phyloP scores from a whole-genome alignment of 306 rosid species.

The Alnus rubra region DNA sequence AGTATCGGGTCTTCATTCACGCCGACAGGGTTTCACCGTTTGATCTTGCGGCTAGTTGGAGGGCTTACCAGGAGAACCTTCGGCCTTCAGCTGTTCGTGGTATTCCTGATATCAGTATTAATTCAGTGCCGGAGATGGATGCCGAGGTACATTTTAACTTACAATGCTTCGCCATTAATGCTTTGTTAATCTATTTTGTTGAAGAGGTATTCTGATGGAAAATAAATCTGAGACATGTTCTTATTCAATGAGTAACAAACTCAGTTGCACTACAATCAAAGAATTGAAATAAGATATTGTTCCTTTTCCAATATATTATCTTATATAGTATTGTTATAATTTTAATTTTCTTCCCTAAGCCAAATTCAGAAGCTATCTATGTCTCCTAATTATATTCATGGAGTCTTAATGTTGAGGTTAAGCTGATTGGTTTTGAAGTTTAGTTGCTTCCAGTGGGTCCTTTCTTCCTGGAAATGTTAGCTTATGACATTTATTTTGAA shows the following conservation, averaged over 20 bases:
- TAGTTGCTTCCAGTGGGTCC: neutral
- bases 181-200: neutral
- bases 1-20: constrained; percentile 79
- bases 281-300: neutral
- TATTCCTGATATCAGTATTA: constrained; percentile 89
- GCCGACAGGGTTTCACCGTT: constrained; percentile 95
- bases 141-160: constrained; percentile 54
- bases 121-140: constrained; percentile 63
- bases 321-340: neutral
- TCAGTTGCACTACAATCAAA: neutral
- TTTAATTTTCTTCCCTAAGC: neutral
- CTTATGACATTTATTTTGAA: constrained; percentile 19
- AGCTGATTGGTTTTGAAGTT: neutral
- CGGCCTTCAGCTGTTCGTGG: constrained; percentile 93
- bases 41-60: constrained; percentile 99
- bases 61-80: constrained; percentile 92
- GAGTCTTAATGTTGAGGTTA: neutral
- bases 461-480: neutral
- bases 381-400: neutral
- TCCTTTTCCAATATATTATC: neutral
- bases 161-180: neutral
- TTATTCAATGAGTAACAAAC: neutral
- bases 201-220: neutral
- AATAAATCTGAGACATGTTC: neutral
- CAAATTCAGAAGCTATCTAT: neutral